phyloP scores from a whole-genome alignment of 1,139 yeast genomes.

The Protomyces inundatus region DNA sequence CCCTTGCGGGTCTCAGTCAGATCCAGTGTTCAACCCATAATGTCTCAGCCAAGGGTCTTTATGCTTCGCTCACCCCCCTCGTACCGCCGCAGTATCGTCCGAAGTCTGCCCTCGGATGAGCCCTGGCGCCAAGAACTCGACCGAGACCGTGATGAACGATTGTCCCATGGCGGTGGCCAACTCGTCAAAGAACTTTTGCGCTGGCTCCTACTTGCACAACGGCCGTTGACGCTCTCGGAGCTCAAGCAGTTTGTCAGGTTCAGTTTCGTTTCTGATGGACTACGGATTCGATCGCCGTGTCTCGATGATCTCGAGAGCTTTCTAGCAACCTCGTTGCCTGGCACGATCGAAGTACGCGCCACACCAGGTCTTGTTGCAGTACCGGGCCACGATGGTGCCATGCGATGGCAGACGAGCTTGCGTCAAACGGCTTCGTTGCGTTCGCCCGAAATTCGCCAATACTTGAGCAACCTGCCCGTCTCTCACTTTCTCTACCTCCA shows the following conservation, averaged over 20 bases:
- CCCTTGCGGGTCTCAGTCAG: too few species aligned
- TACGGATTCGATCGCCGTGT: neutral
- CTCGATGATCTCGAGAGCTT: neutral
- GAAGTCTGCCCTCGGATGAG: neutral
- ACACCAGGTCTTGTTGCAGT: neutral
- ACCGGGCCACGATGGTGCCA: neutral
- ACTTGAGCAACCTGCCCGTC: neutral
- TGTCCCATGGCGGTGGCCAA: neutral
- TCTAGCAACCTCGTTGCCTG: neutral
- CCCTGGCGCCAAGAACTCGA: neutral
- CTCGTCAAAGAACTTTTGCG: neutral
- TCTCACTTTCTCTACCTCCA: neutral
- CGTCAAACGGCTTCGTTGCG: neutral
- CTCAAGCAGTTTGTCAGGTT: neutral
- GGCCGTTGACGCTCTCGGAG: conserved; percentile 14
- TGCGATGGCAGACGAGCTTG: neutral
- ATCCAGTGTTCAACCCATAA: neutral
- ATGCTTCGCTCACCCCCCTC: neutral
- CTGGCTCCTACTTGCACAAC: neutral
- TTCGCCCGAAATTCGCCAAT: neutral
- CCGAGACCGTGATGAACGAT: neutral
- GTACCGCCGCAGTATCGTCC: neutral
- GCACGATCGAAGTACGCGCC: neutral
- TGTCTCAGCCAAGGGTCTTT: neutral
- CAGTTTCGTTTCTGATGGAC: neutral